Evolutionary conservation across 371 early-diverging fungal genomes (phyloP).

Genomic region (Apophysomyces elegans): DNA sequence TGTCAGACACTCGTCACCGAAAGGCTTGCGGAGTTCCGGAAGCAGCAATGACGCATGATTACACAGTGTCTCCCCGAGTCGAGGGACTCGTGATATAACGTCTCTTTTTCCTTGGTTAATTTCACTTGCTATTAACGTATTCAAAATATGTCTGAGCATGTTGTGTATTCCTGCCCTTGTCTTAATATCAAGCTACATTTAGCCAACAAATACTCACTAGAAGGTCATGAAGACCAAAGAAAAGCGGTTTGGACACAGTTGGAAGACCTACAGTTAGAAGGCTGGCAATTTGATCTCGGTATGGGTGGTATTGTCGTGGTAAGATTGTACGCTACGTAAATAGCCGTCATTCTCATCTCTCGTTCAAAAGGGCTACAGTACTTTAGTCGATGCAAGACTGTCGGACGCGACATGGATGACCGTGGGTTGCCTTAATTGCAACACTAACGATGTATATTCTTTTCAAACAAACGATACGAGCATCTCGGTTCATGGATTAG

Average conservation of each 20-base stretch:
- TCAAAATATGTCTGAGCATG: conserved; percentile 35
- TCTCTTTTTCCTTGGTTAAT: not conserved
- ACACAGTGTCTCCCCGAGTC: not conserved
- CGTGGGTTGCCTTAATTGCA: conserved; percentile 40
- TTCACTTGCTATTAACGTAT: not conserved
- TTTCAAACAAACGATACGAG: conserved; percentile 16
- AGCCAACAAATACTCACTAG: conserved; percentile 33
- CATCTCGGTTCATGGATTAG: not conserved
- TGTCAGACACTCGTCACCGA: no score
- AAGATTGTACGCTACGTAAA: conserved; percentile 10
- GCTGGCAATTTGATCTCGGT: conserved; percentile 45
- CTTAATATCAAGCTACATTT: conserved; percentile 46
- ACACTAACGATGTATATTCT: conserved; percentile 38
- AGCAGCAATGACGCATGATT: not conserved
- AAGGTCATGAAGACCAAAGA: conserved; percentile 36
- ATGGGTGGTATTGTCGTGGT: conserved; percentile 45
- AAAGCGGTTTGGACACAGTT: conserved; percentile 18
- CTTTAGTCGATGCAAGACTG: conserved; percentile 19
- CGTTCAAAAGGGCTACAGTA: conserved; percentile 16
- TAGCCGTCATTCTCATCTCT: not conserved
- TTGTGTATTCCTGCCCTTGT: conserved; percentile 47
- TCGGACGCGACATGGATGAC: conserved; percentile 29
- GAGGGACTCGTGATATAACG: conserved; percentile 4
- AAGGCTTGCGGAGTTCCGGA: not conserved
- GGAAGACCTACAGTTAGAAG: conserved; percentile 28